Evolutionary conservation across 768 basidiomycete genomes (phyloP), one percentile per base, ranked within the genome.

Genomic region (Phanerochaete carnosa): DNA sequence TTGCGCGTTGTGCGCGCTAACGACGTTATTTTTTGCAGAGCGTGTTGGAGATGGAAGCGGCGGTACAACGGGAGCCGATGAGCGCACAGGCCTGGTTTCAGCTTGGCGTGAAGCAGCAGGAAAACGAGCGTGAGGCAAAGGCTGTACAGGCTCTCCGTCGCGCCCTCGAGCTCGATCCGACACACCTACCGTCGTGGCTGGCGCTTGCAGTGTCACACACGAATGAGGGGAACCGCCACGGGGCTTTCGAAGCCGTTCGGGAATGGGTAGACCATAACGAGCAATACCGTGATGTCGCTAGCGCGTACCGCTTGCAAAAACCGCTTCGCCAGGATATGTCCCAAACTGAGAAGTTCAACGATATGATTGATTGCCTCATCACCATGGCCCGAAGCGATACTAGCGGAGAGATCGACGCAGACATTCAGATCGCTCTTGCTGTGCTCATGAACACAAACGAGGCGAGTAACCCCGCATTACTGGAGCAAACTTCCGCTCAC

Each of bases 91-190:
- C 88, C 9, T 99, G 97, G 97, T 95, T 84, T 69, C 84, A 90
- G 65, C 87, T 98, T 53, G 97, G 97, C 26, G 88, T 99, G 52
- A 95, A 92, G 73, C 97, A 98, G 69, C 97, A 99, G 73, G 95
- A 97, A 74, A 97, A 95, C 71, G 97, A 99, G 73, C 87, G 95
- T 16, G 97, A 99, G 75, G 81, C 83, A 8, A 88, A 93, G 66
- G 97, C 97, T 3, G 83, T 98, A 45, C 81, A 87, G 57, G 97
- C 97, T 1, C 81, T 99, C 22, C 77, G 81, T 52, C 88, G 88
- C 58, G 88, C 94, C 11, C 76, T 94, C 54, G 86, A 90, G 62
- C 83, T 98, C 35, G 90, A 96, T 66, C 87, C 94, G 2, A 70
- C 80, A 2, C 83, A 89, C 66, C 78, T 91, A 1, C 82, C 87